phyloP scores from a whole-genome alignment of 768 basidiomycete genomes.

The Mycena epipterygia region DNA sequence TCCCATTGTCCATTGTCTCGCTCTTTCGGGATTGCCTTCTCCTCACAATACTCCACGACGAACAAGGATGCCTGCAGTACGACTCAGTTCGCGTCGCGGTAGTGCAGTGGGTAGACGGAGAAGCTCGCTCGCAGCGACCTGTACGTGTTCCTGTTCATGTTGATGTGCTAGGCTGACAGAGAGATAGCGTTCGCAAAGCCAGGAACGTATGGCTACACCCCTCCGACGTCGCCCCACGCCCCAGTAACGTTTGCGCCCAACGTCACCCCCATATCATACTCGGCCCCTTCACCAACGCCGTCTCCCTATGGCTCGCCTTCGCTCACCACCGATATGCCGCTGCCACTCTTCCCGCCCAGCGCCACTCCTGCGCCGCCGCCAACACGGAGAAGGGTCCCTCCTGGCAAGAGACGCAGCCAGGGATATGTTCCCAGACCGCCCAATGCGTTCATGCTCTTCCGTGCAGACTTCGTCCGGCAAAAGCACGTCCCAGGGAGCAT shows the following conservation, averaged over 20 bases:
- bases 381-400: slow-evolving; percentile 64
- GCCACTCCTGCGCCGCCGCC: slow-evolving; percentile 53
- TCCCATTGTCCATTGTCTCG: slow-evolving; percentile 18
- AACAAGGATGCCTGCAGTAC: slow-evolving; percentile 52
- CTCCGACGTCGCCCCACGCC: slow-evolving; percentile 52
- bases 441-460: slow-evolving; percentile 91
- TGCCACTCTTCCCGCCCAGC: slow-evolving; percentile 68
- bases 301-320: slow-evolving; percentile 40
- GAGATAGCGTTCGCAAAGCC: slow-evolving; percentile 60
- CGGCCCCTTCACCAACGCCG: slow-evolving; percentile 42
- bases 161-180: neutral
- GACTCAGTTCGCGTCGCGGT: slow-evolving; percentile 51
- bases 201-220: slow-evolving; percentile 65
- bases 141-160: slow-evolving; percentile 18
- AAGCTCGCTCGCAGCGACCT: slow-evolving; percentile 51
- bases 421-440: slow-evolving; percentile 86
- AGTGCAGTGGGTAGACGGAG: slow-evolving; percentile 46
- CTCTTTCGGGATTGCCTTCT: slow-evolving; percentile 22
- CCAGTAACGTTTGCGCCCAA: slow-evolving; percentile 74
- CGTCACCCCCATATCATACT: slow-evolving; percentile 67
- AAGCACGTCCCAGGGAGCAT: slow-evolving; percentile 85
- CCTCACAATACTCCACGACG: slow-evolving; percentile 32
- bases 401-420: slow-evolving; percentile 70
- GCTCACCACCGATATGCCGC: slow-evolving; percentile 50
- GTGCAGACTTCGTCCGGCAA: slow-evolving; percentile 84